Conservation (phyloP, 371 early-diverging fungal genomes). For the Apophysomyces sp. region DNA sequence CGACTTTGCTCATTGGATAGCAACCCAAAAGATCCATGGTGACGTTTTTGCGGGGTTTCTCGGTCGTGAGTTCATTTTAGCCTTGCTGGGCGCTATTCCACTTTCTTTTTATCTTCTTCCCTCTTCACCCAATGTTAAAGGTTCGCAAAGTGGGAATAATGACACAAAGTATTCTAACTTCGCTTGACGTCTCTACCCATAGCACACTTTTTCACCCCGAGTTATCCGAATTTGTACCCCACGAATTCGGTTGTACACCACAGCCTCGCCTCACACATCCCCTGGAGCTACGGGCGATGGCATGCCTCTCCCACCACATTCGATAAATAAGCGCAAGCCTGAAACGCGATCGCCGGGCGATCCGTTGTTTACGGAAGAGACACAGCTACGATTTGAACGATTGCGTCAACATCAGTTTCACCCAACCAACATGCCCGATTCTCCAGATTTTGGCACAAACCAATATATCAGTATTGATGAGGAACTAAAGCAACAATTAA, state of each 20-base stretch:
- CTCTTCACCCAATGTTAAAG: background rate
- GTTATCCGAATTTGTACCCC: background rate
- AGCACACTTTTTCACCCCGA: background rate
- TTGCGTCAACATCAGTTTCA: constrained; percentile 45
- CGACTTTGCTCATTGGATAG: no score
- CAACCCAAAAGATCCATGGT: no score
- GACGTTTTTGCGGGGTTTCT: no score
- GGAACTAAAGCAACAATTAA: constrained; percentile 58
- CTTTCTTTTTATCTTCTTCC: background rate
- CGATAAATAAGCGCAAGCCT: background rate
- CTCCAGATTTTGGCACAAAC: constrained; percentile 69
- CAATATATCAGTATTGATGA: constrained; percentile 65
- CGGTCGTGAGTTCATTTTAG: background rate
- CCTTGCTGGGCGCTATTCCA: background rate
- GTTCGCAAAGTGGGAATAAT: background rate
- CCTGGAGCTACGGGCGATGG: background rate
- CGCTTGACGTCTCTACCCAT: background rate
- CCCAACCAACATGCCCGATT: constrained; percentile 52
- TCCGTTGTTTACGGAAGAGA: constrained; percentile 33
- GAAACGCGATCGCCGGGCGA: background rate
- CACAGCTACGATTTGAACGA: constrained; percentile 33
- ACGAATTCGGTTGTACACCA: background rate
- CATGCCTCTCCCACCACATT: background rate
- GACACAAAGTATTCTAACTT: no score
- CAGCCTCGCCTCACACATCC: background rate